Conservation (phyloP, 345 rosid species). For the Excoecaria agallocha region DNA sequence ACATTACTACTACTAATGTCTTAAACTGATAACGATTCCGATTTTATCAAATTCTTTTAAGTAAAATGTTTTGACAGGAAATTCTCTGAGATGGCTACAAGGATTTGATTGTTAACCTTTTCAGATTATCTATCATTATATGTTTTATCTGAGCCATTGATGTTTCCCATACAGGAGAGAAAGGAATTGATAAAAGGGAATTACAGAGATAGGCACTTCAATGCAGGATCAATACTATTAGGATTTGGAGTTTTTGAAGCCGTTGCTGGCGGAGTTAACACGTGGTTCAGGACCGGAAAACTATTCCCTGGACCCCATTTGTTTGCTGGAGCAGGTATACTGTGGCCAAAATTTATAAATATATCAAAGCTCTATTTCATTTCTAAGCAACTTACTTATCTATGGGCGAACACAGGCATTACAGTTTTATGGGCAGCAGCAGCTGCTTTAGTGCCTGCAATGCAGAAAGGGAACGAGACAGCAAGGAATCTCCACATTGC, state of each 20-base stretch:
- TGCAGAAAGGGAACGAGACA: constrained; percentile 83
- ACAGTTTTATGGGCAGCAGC: constrained; percentile 84
- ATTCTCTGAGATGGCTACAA: neutral
- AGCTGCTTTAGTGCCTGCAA: constrained; percentile 78
- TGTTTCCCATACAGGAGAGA: constrained; percentile 46
- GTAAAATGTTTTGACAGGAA: neutral
- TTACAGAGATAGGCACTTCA: constrained; percentile 73
- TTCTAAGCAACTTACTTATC: neutral
- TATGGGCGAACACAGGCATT: constrained; percentile 39
- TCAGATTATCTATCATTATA: neutral
- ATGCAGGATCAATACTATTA: constrained; percentile 76
- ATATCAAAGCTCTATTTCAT: neutral
- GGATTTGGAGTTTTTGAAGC: constrained; percentile 87
- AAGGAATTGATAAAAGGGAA: constrained; percentile 65
- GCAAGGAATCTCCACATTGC: constrained; percentile 87
- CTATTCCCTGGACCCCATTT: constrained; percentile 98
- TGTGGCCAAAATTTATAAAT: neutral
- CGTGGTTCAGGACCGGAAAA: constrained; percentile 83
- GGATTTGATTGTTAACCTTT: neutral
- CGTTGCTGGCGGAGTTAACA: constrained; percentile 71
- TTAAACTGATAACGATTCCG: neutral
- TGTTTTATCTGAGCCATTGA: constrained; percentile 1
- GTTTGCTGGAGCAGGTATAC: constrained; percentile 78
- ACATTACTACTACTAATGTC: neutral
- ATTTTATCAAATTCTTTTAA: neutral